Evolutionary conservation across 257 asterid species (phyloP).

Genomic region (Solanum sejunctum): DNA sequence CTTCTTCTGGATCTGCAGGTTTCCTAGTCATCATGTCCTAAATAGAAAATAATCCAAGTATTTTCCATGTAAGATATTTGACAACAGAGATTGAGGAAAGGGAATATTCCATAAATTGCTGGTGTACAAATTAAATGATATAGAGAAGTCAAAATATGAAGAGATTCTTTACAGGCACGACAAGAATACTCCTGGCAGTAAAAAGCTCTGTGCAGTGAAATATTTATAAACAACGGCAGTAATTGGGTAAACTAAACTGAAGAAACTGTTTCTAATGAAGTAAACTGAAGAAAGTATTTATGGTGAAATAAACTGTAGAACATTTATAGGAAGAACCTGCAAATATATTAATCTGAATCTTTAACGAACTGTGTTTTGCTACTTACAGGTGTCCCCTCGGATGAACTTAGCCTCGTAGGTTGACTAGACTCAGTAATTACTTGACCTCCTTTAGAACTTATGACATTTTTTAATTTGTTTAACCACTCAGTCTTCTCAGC

Average conservation of each 20-base stretch:
- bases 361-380: background rate
- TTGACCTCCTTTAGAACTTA: constrained; percentile 78
- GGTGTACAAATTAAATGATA: background rate
- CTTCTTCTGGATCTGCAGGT: constrained; percentile 93
- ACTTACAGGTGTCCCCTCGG: constrained; percentile 88
- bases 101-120: background rate
- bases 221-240: background rate
- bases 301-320: background rate
- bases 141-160: background rate
- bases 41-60: background rate
- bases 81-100: background rate
- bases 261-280: background rate
- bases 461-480: constrained; percentile 13
- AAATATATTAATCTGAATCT: background rate
- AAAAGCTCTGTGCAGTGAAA: background rate
- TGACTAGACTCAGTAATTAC: constrained; percentile 60
- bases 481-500: constrained; percentile 20
- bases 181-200: background rate
- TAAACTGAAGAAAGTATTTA: background rate
- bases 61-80: background rate
- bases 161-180: background rate
- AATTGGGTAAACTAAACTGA: background rate
- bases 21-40: constrained; percentile 77
- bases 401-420: constrained; percentile 55
- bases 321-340: background rate